phyloP scores from a whole-genome alignment of 148 eudicot species.

The Silene uniflora region DNA sequence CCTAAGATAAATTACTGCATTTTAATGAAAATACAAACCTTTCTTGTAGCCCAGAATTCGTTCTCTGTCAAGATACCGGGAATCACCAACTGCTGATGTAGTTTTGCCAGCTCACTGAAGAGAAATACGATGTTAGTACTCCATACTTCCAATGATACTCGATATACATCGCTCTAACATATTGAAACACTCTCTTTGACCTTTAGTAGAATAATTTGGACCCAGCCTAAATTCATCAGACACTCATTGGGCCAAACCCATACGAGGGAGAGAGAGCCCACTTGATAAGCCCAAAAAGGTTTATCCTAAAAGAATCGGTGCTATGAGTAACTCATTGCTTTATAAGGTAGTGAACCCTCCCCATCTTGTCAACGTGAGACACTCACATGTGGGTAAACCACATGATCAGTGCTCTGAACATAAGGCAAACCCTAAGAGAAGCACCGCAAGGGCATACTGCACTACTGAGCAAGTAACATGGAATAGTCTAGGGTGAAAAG shows the following conservation, averaged over 20 bases:
- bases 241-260: no score
- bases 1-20: not conserved
- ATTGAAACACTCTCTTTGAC: not conserved
- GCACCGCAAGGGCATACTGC: not conserved
- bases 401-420: no score
- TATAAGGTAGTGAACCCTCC: no score
- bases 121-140: conserved; percentile 13
- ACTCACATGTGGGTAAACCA: no score
- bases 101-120: conserved; percentile 83
- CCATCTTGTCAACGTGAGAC: no score
- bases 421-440: not conserved
- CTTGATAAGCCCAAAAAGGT: no score
- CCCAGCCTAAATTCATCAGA: no score
- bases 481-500: not conserved
- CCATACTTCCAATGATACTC: not conserved
- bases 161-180: not conserved
- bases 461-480: not conserved
- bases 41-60: conserved; percentile 98
- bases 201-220: not conserved
- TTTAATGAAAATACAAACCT: conserved; percentile 41
- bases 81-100: conserved; percentile 78
- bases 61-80: conserved; percentile 72
- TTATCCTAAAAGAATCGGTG: no score
- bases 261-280: no score
- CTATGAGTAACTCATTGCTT: no score